A percentile compares a stretch with the other conserved stretches of the same genome.
Evolutionary conservation across 1,139 yeast species (phyloP).

Genomic region (Pichia sp.): DNA sequence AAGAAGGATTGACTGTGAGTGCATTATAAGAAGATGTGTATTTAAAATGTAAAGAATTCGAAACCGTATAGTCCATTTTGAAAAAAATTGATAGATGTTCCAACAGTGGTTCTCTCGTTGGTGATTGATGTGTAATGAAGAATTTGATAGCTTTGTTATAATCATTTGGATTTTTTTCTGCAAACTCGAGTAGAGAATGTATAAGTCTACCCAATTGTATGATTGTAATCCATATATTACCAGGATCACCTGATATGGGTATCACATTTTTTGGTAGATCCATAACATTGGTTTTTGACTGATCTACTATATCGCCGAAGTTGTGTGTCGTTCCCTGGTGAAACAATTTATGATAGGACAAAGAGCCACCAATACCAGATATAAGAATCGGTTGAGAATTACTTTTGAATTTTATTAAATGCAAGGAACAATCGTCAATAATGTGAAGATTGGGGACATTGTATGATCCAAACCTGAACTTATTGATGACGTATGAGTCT

Average conservation of each 20-base stretch:
- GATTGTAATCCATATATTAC: constrained; percentile 69
- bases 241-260: constrained; percentile 60
- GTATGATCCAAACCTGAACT: constrained; percentile 49
- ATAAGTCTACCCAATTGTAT: constrained; percentile 62
- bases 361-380: constrained; percentile 67
- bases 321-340: constrained; percentile 48
- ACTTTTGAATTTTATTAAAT: constrained; percentile 33
- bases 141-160: constrained; percentile 44
- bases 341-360: constrained; percentile 60
- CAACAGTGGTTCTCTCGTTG: constrained; percentile 55
- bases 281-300: constrained; percentile 11
- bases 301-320: constrained; percentile 21
- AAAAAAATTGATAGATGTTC: constrained; percentile 62
- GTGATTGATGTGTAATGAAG: constrained; percentile 64
- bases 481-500: constrained; percentile 58
- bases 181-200: constrained; percentile 36
- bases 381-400: constrained; percentile 42
- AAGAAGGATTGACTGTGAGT: constrained; percentile 53
- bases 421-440: constrained; percentile 50
- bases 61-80: constrained; percentile 64
- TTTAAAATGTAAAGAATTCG: constrained; percentile 66
- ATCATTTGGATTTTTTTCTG: constrained; percentile 20
- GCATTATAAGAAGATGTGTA: constrained; percentile 70
- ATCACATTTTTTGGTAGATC: constrained; percentile 17
- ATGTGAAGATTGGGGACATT: constrained; percentile 49